phyloP scores from a whole-genome alignment of 2,329 filamentous ascomycete genomes.

The Scedosporium minutisporum region DNA sequence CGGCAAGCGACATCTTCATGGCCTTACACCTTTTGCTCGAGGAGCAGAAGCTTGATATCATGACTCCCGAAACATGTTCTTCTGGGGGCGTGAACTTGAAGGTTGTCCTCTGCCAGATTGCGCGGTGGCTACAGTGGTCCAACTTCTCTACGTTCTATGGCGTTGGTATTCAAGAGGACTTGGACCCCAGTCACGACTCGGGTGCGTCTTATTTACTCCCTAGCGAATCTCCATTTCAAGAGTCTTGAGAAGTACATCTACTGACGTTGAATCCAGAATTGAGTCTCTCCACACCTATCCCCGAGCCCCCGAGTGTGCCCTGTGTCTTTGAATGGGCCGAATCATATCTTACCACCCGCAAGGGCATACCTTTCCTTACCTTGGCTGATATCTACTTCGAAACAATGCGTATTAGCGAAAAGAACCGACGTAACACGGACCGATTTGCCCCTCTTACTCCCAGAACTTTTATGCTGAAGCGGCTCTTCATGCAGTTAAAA shows the following conservation, averaged over 20 bases:
- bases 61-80: constrained; percentile 32
- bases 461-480: constrained; percentile 41
- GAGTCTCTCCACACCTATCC: constrained; percentile 13
- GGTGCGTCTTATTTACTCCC: constrained; percentile 20
- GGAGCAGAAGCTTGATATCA: constrained; percentile 72
- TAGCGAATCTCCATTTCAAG: too few species aligned
- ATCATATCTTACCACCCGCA: constrained; percentile 29
- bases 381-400: constrained; percentile 35
- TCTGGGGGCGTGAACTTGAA: constrained; percentile 45
- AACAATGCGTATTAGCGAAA: constrained; percentile 23
- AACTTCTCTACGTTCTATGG: constrained; percentile 39
- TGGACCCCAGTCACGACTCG: constrained; percentile 26
- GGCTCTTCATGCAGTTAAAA: constrained; percentile 44
- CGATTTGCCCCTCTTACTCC: constrained; percentile 45
- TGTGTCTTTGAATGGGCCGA: constrained; percentile 46
- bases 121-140: constrained; percentile 69
- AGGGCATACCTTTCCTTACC: constrained; percentile 28
- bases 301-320: constrained; percentile 20
- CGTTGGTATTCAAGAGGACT: constrained; percentile 41
- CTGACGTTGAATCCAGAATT: constrained; percentile 18
- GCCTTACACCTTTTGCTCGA: constrained; percentile 80
- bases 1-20: constrained; percentile 59
- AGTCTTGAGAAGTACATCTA: background rate
- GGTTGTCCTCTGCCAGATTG: constrained; percentile 71
- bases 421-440: constrained; percentile 24